Conservation (phyloP, 768 basidiomycete species). For the Postia placenta region DNA sequence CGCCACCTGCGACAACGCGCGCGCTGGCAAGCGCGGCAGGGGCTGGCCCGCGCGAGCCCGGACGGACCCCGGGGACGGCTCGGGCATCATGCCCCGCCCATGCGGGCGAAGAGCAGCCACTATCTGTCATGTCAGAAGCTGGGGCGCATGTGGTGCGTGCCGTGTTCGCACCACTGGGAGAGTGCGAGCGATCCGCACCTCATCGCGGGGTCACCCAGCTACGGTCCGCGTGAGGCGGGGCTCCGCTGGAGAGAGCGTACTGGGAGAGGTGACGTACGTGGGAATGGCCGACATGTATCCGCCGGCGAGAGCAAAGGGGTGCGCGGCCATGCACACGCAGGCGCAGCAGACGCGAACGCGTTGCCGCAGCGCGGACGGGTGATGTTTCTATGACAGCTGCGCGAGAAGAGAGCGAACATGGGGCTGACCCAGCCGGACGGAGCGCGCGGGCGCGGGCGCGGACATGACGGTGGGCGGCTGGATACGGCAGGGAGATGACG, state of each 20-base stretch:
- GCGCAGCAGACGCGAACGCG: neutral
- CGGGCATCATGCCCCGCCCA: neutral
- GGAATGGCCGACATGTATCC: constrained; percentile 11
- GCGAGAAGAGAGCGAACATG: no score
- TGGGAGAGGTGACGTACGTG: constrained; percentile 5
- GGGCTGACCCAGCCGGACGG: no score
- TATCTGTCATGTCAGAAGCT: neutral
- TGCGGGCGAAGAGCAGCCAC: neutral
- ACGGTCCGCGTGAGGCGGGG: neutral
- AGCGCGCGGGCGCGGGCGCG: no score
- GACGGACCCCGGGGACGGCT: neutral
- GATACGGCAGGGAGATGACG: neutral
- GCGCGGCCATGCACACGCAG: neutral
- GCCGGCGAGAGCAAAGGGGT: neutral
- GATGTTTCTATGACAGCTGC: neutral
- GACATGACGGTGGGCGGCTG: neutral
- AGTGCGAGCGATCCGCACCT: neutral
- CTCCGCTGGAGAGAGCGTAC: neutral
- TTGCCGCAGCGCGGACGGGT: neutral
- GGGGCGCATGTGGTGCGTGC: neutral
- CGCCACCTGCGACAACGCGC: constrained; percentile 11
- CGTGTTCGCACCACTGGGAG: neutral
- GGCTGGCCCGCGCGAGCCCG: constrained; percentile 1
- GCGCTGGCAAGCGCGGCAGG: constrained; percentile 13
- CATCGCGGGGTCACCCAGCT: constrained; percentile 1